Evolutionary conservation across 805 yeast genomes (phyloP), one percentile per base, ranked within the genome.

Genomic region (Kuraishia borneana): DNA sequence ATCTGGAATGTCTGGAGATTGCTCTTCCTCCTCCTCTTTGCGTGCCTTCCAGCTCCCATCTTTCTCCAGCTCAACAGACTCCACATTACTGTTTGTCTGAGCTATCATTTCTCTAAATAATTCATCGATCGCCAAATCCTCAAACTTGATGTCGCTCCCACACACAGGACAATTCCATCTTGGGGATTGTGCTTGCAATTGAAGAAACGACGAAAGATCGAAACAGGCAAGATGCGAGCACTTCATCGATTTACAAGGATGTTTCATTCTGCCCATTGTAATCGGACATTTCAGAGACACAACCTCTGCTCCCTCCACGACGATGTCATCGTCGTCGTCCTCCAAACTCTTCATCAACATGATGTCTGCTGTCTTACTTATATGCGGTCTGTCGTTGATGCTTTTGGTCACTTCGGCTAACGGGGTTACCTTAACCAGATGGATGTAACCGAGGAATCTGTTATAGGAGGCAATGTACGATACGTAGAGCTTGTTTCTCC

Each of bases 161-260:
- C 98, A 92, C 3, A 84, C 66, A 0, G 96, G 96, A 49, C 98
- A 92, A 34, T 60, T 59, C 96, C 96, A 89, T 0, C 83, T 72
- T 0, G 95, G 81, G 0, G 82, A 73, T 49, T 81, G 89, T 36
- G 65, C 63, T 51, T 89, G 97, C 30, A 87, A 64, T 46, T 74
- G 71, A 7, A 92, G 45, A 48, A 71, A 92, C 30, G 83, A 72
- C 23, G 65, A 53, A 0, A 83, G 88, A 55, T 92, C 98, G 52
- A 88, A 84, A 50, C 97, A 88, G 46, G 83, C 89, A 12, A 85
- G 58, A 55, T 92, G 98, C 23, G 68, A 60, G 56, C 98, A 92
- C 31, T 56, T 61, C 1, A 65, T 56, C 1, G 94, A 74, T 42
- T 84, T 71, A 1, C 76, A 72, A 0, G 98, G 97, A 34, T 68